Percentiles rank a stretch among this genome's conserved stretches.
Evolutionary conservation across 352 stramenopile species (phyloP).

Genomic region (Bremia lactucae): DNA sequence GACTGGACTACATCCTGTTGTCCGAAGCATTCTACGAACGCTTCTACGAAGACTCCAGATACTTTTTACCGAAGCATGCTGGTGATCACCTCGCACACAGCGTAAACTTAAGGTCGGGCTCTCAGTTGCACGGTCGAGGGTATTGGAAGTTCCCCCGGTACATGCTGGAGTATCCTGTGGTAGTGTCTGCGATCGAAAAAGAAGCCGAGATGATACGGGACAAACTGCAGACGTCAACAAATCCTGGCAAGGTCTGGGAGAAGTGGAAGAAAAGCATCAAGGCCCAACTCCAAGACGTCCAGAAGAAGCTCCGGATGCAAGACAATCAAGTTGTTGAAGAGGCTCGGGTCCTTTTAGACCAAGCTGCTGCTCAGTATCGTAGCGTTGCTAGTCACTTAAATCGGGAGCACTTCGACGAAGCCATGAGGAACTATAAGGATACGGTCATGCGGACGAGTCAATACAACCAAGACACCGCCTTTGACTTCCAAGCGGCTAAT

Average conservation of each 20-base stretch:
- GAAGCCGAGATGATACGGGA: not conserved
- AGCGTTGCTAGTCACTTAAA: not conserved
- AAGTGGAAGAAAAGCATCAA: not conserved
- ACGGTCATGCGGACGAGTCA: not conserved
- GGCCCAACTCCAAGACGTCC: not conserved
- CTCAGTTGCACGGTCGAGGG: no score
- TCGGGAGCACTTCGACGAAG: not conserved
- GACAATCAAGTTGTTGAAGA: not conserved
- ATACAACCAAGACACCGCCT: not conserved
- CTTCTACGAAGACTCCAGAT: no score
- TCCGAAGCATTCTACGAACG: no score
- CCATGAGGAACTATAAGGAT: not conserved
- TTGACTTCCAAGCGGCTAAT: not conserved
- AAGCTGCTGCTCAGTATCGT: not conserved
- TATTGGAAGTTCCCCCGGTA: not conserved
- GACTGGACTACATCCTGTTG: no score
- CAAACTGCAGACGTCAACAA: not conserved
- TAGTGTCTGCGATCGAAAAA: not conserved
- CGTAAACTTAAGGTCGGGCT: not conserved
- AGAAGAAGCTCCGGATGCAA: not conserved
- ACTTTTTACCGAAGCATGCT: no score
- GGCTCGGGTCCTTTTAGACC: not conserved
- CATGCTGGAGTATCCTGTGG: not conserved
- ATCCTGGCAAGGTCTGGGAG: not conserved
- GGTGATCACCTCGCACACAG: no score